phyloP scores from a whole-genome alignment of 768 basidiomycete genomes.

The Glaciozyma martinii region DNA sequence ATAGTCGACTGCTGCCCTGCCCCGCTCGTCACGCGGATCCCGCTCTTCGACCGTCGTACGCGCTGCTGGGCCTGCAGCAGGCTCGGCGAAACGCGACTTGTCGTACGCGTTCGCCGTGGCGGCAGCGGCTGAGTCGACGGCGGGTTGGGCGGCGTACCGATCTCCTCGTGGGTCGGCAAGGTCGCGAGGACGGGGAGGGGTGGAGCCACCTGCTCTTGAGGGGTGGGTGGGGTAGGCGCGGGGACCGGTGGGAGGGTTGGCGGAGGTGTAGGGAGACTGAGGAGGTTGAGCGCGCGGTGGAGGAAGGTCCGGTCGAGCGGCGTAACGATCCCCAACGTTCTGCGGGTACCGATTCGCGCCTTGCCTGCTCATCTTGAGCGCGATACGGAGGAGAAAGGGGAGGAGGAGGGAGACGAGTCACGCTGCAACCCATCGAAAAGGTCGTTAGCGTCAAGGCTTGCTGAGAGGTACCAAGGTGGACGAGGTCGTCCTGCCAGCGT shows the following conservation, averaged over 20 bases:
- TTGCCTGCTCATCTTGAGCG: background rate
- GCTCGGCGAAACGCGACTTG: background rate
- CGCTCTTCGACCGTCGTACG: background rate
- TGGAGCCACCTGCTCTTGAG: background rate
- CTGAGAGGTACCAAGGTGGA: background rate
- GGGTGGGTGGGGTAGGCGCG: background rate
- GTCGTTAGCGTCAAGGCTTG: background rate
- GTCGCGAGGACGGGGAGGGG: background rate
- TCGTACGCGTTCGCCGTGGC: background rate
- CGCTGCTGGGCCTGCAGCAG: background rate
- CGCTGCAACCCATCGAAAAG: background rate
- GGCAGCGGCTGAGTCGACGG: background rate
- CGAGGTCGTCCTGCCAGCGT: background rate
- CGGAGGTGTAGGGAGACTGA: background rate
- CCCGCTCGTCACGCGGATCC: background rate
- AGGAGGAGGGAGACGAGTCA: background rate
- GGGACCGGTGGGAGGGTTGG: background rate
- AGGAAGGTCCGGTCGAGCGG: background rate
- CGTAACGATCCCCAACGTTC: background rate
- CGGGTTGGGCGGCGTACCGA: background rate
- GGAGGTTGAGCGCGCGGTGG: background rate
- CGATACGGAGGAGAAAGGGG: background rate
- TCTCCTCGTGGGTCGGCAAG: background rate
- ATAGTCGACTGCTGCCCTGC: background rate
- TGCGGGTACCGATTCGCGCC: background rate